Evolutionary conservation across 2,329 filamentous ascomycete species (phyloP), one percentile per base, ranked within the genome.

Genomic region (Blumeria graminis): DNA sequence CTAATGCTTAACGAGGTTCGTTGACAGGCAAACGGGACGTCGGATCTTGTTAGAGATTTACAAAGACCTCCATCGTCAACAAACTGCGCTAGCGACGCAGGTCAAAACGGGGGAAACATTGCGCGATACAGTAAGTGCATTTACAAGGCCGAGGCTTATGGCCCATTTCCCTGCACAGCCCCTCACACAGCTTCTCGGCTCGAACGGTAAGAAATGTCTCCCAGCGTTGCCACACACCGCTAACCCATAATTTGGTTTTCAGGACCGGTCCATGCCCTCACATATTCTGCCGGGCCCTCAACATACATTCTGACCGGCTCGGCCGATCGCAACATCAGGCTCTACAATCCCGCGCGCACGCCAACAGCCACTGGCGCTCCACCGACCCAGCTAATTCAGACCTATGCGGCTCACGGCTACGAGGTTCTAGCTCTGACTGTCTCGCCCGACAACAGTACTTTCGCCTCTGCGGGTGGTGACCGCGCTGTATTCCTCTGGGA

Each of bases 401-500:
- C 80, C 38, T 98, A 94, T 71, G 73, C 81, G 38, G 86, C 85
- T 1, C 92, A 98, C 70, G 89, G 87, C 62, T 94, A 98, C 71
- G 84, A 89, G 63, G 84, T 98, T 7, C 81, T 95, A 58, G 84
- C 86, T 61, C 74, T 98, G 41, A 74, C 77, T 55, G 83, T 95
- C 54, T 72, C 78, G 16, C 65, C 72, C 28, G 82, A 87, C 70
- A 98, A 98, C 69, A 77, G 86, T 61, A 80, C 80, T 46, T 95
- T 98, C 68, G 82, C 81, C 9, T 89, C 82, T n/a, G 78, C 80
- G 1, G 92, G 92, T 62, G 92, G 92, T 58, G 92, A 98, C 71
- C 85, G 90, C 63, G 76, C 78, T 59, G 87, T 94, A 0, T 95
- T 95, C 66, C 74, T 95, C 5, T 96, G 92, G 92, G 92, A 98